A percentile compares a stretch with the other conserved stretches of the same genome.
phyloP scores from a whole-genome alignment of 352 stramenopile species.

The Plasmopara halstedii region DNA sequence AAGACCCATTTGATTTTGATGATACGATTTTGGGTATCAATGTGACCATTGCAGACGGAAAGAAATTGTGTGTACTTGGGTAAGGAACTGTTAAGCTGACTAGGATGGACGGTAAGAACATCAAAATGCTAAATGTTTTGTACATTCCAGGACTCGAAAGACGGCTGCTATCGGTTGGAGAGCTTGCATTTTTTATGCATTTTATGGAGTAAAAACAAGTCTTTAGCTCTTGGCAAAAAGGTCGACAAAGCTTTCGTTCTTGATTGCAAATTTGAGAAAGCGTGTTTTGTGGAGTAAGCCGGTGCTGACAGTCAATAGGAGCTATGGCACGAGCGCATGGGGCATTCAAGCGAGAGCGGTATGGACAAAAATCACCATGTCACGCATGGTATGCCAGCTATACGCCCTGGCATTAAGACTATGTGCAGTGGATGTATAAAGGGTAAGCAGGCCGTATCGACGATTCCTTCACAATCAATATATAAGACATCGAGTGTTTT shows the following conservation, averaged over 20 bases:
- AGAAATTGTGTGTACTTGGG: too few relatives aligned
- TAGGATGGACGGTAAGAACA: too few relatives aligned
- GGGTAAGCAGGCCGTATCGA: background rate
- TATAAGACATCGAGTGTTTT: conserved; percentile 3
- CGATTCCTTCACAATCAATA: too few relatives aligned
- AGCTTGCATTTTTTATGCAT: conserved; percentile 6
- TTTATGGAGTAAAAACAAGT: background rate
- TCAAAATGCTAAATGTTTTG: conserved; percentile 10
- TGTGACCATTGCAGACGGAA: too few relatives aligned
- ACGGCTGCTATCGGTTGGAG: conserved; percentile 1
- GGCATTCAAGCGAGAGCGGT: too few relatives aligned
- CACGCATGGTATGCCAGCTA: conserved; percentile 2
- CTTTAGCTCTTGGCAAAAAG: conserved; percentile 9
- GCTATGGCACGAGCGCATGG: too few relatives aligned
- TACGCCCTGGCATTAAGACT: background rate
- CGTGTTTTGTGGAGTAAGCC: conserved; percentile 6
- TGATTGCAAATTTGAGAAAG: conserved; percentile 5
- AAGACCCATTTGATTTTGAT: too few relatives aligned
- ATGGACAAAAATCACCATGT: background rate
- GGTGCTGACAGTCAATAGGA: too few relatives aligned
- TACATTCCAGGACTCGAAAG: too few relatives aligned
- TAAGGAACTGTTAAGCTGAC: too few relatives aligned
- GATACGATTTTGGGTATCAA: too few relatives aligned
- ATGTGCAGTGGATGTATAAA: conserved; percentile 13
- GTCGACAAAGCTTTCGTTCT: conserved; percentile 12